These are phyloP conservation scores for Xylaria sp. DNA, from an alignment of 2,329 filamentous ascomycete species.

Conservation along the genomic window DNA sequence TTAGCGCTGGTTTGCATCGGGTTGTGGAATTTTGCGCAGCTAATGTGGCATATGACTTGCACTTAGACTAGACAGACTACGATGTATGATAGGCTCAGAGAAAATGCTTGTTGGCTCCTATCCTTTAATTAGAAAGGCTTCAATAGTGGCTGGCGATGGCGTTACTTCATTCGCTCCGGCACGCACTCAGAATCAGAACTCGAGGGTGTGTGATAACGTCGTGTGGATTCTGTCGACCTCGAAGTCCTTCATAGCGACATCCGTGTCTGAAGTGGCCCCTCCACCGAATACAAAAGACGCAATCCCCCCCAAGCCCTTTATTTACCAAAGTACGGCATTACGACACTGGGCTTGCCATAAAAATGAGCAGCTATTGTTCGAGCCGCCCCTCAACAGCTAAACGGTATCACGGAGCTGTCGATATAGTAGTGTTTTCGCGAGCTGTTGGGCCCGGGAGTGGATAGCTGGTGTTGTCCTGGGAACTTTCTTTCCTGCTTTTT, in stretches of 20 bases:
- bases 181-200: background rate
- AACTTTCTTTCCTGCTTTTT: background rate
- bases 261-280: background rate
- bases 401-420: too few relatives aligned
- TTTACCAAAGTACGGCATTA: background rate
- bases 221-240: background rate
- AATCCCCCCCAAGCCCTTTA: background rate
- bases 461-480: background rate
- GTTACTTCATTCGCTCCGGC: background rate
- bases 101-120: background rate
- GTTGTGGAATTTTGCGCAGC: too few relatives aligned
- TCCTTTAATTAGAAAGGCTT: background rate
- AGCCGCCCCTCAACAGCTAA: too few relatives aligned
- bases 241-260: too few relatives aligned
- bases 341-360: background rate
- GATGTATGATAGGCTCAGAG: background rate
- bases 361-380: background rate
- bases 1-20: slow-evolving; percentile 6
- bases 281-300: background rate
- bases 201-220: background rate
- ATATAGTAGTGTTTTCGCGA: too few relatives aligned
- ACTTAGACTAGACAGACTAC: background rate
- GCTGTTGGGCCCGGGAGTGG: too few relatives aligned
- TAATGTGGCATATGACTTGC: background rate
- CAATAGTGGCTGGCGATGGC: background rate